phyloP scores from a whole-genome alignment of 192 early-diverging fungal species.

The Pilaira anomala region DNA sequence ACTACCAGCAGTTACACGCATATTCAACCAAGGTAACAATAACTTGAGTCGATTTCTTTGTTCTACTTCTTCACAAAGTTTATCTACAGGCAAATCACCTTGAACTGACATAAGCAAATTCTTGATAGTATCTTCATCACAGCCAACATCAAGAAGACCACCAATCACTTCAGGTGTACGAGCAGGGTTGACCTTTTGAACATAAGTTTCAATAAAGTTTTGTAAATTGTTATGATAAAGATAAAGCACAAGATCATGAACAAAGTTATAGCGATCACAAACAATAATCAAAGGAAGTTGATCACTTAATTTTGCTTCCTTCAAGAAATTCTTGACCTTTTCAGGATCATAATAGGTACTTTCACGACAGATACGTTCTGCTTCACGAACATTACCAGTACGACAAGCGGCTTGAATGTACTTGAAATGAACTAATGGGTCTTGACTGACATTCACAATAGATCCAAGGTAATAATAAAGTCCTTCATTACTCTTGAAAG shows the following conservation, averaged over 20 bases:
- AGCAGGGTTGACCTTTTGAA: slow-evolving; percentile 96
- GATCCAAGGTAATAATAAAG: slow-evolving; percentile 97
- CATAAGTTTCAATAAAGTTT: slow-evolving; percentile 98
- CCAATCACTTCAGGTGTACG: slow-evolving; percentile 95
- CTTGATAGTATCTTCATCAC: slow-evolving; percentile 92
- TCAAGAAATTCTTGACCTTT: slow-evolving; percentile 98
- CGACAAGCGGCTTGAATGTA: slow-evolving; percentile 96
- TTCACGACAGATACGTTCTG: slow-evolving; percentile 95
- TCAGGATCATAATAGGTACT: slow-evolving; percentile 96
- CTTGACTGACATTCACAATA: slow-evolving; percentile 92
- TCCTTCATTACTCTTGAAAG: slow-evolving; percentile 85
- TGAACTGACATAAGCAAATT: slow-evolving; percentile 84
- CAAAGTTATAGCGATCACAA: slow-evolving; percentile 96
- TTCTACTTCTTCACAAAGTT: slow-evolving; percentile 87
- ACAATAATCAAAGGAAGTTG: slow-evolving; percentile 98
- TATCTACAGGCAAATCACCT: slow-evolving; percentile 78
- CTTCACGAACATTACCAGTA: slow-evolving; percentile 94
- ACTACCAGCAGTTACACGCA: slow-evolving; percentile 81
- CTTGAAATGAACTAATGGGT: slow-evolving; percentile 95
- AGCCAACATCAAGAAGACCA: slow-evolving; percentile 96
- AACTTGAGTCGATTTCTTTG: slow-evolving; percentile 97
- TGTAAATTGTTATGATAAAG: slow-evolving; percentile 91
- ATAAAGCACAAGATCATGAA: slow-evolving; percentile 95
- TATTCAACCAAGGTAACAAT: slow-evolving; percentile 91
- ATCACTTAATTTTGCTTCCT: slow-evolving; percentile 93